phyloP scores from a whole-genome alignment of 768 basidiomycete species.

The Dacryopinax spathularia region DNA sequence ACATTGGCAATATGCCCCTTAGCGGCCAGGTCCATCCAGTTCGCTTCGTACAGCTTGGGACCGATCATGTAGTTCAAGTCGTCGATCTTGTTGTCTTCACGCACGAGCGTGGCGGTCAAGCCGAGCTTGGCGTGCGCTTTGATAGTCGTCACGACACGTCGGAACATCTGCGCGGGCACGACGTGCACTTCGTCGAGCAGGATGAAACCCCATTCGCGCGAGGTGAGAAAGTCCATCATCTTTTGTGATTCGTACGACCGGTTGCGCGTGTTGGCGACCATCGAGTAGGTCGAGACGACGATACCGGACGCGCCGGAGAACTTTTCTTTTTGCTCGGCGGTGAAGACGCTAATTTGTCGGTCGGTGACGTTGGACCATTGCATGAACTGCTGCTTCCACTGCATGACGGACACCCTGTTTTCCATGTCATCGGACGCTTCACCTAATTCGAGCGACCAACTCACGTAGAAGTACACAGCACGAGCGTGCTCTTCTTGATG shows the following conservation, averaged over 20 bases:
- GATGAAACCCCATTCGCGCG: constrained; percentile 98
- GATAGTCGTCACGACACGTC: constrained; percentile 92
- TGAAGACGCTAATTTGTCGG: constrained; percentile 91
- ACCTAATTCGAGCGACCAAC: constrained; percentile 21
- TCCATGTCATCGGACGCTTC: neutral
- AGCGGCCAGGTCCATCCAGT: constrained; percentile 99
- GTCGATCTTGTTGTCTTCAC: constrained; percentile 97
- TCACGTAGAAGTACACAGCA: constrained; percentile 94
- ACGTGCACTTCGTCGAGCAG: constrained; percentile 97
- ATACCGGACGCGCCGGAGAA: constrained; percentile 96
- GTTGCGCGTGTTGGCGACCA: constrained; percentile 98
- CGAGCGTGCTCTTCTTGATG: constrained; percentile 96
- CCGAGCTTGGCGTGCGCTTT: constrained; percentile 98
- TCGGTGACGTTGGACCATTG: constrained; percentile 98
- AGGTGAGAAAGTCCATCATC: constrained; percentile 99
- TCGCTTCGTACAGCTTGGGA: constrained; percentile 97
- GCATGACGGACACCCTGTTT: constrained; percentile 55
- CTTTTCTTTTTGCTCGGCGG: constrained; percentile 95
- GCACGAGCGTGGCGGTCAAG: constrained; percentile 90
- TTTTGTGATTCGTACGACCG: constrained; percentile 98
- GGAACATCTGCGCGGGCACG: constrained; percentile 97
- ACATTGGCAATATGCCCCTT: constrained; percentile 99
- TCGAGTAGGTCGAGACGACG: constrained; percentile 96
- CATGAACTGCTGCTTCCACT: constrained; percentile 98
- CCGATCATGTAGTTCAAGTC: constrained; percentile 99